These are phyloP conservation scores for Paracamarosporium sp. DNA, from an alignment of 2,329 filamentous ascomycete species.

Conservation along the genomic window DNA sequence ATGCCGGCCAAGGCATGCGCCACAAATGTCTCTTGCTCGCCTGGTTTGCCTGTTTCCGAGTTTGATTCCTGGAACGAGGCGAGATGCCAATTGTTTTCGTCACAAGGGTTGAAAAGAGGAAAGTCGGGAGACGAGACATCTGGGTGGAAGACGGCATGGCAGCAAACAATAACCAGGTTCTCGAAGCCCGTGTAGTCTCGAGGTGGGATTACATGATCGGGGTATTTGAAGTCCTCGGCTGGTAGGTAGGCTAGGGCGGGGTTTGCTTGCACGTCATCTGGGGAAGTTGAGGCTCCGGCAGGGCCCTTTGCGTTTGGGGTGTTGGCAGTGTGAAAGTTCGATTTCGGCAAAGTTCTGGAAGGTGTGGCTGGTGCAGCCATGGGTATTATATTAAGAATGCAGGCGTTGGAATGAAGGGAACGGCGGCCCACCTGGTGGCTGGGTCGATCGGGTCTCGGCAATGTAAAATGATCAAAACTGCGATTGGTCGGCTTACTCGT, in stretches of 20 bases:
- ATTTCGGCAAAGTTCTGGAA: slow-evolving; percentile 38
- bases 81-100: slow-evolving; percentile 66
- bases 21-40: slow-evolving; percentile 82
- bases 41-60: slow-evolving; percentile 51
- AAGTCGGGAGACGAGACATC: slow-evolving; percentile 33
- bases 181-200: slow-evolving; percentile 33
- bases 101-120: slow-evolving; percentile 34
- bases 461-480: not conserved
- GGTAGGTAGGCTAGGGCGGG: slow-evolving; percentile 6
- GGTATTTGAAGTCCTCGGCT: slow-evolving; percentile 31
- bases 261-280: slow-evolving; percentile 7
- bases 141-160: slow-evolving; percentile 75
- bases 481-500: not conserved
- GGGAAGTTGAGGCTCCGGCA: slow-evolving; percentile 3
- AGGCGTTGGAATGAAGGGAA: slow-evolving; percentile 6
- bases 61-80: slow-evolving; percentile 71
- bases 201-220: slow-evolving; percentile 35
- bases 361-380: slow-evolving; percentile 36
- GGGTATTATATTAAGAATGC: slow-evolving; percentile 1
- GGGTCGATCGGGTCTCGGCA: slow-evolving; percentile 2
- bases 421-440: not conserved
- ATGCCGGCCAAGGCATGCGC: slow-evolving; percentile 74
- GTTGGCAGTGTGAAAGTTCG: slow-evolving; percentile 27
- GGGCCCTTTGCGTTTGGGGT: slow-evolving; percentile 16
- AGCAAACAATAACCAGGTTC: slow-evolving; percentile 79